phyloP scores from a whole-genome alignment of 441 rosid species.

The Theobroma grandiflorum region DNA sequence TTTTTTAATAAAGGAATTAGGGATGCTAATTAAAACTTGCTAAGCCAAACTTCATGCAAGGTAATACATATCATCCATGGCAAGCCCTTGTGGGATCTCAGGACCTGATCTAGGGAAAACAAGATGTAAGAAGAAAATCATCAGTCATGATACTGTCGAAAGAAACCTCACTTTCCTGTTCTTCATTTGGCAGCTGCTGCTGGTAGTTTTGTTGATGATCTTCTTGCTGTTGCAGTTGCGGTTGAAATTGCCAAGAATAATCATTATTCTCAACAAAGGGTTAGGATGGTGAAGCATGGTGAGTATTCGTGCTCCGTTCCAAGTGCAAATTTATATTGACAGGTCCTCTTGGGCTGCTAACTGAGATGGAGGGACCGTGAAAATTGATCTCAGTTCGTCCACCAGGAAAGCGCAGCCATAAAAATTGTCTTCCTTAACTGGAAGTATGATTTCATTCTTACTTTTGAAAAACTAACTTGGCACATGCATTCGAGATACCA shows the following conservation, averaged over 20 bases:
- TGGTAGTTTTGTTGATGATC: not conserved
- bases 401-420: no score
- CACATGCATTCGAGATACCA: no score
- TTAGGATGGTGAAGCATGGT: slow-evolving; percentile 22
- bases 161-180: not conserved
- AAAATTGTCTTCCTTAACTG: no score
- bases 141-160: slow-evolving; percentile 1
- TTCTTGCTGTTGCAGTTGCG: not conserved
- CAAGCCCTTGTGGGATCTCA: slow-evolving; percentile 30
- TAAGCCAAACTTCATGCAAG: slow-evolving; percentile 19
- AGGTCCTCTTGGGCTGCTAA: slow-evolving; percentile 38
- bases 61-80: slow-evolving; percentile 32
- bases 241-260: not conserved
- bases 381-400: no score
- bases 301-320: not conserved
- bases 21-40: not conserved
- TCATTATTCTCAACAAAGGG: not conserved
- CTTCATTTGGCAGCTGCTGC: not conserved
- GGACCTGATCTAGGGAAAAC: not conserved
- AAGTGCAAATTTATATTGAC: slow-evolving; percentile 38
- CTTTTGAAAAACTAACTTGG: no score
- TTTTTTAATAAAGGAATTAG: not conserved
- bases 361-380: slow-evolving; percentile 26
- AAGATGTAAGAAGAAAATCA: slow-evolving; percentile 8
- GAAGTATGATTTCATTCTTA: no score